Conservation (phyloP, 164 flowering plant species). For the Vitis amurensis region DNA sequence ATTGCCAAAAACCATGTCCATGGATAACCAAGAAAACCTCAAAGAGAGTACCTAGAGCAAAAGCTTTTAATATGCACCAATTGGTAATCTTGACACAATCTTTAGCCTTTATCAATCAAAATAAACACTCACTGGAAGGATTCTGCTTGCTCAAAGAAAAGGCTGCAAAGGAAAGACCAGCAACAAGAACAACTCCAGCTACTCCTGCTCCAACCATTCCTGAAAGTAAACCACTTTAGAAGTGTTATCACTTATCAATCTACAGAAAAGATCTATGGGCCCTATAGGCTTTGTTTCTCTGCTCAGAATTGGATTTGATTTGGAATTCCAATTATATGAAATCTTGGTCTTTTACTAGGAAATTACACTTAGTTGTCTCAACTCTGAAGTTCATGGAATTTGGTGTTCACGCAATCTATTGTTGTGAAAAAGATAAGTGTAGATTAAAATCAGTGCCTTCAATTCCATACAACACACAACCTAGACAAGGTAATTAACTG, state of each 20-base stretch:
- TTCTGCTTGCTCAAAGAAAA: conserved; percentile 55
- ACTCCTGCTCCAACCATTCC: conserved; percentile 70
- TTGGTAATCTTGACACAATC: too few species aligned
- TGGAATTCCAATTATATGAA: background rate
- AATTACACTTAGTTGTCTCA: too few species aligned
- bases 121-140: conserved; percentile 51
- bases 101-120: background rate
- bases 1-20: background rate
- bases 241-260: conserved; percentile 40
- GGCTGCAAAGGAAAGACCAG: conserved; percentile 69
- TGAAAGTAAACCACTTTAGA: conserved; percentile 62
- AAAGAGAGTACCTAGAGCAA: background rate
- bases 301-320: background rate
- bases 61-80: background rate
- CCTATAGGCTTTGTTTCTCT: background rate
- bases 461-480: too few species aligned
- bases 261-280: too few species aligned
- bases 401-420: too few species aligned
- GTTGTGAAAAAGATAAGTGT: too few species aligned
- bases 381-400: too few species aligned
- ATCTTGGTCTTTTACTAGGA: too few species aligned
- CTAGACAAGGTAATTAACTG: too few species aligned
- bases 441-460: too few species aligned
- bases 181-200: conserved; percentile 66
- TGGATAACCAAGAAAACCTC: background rate